A percentile compares a stretch with the other conserved stretches of the same genome.
phyloP scores from a whole-genome alignment of 1,284 basidiomycete genomes.

The Pisolithus thermaeus region DNA sequence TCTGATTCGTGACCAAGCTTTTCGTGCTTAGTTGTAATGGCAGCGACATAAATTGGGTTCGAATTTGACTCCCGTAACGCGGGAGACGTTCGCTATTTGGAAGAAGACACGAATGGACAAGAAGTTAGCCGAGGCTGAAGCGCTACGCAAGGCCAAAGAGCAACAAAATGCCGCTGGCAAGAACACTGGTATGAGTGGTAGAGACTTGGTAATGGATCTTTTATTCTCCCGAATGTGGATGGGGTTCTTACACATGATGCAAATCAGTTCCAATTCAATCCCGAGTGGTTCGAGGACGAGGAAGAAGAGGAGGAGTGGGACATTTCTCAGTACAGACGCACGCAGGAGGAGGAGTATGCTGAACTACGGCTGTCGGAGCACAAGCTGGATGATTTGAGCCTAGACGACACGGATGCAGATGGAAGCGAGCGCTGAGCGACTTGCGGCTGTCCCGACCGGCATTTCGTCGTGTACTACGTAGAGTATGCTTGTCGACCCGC shows the following conservation, averaged over 20 bases:
- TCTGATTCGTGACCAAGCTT: neutral
- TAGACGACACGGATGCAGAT: constrained; percentile 12
- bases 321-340: constrained; percentile 21
- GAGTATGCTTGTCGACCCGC: too few relatives aligned
- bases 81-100: constrained; percentile 90
- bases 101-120: constrained; percentile 91
- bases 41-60: constrained; percentile 91
- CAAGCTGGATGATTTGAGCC: constrained; percentile 7
- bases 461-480: neutral
- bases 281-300: constrained; percentile 89
- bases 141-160: constrained; percentile 80
- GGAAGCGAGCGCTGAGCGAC: neutral
- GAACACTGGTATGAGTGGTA: constrained; percentile 88
- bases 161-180: constrained; percentile 85
- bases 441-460: neutral
- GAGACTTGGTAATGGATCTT: constrained; percentile 72
- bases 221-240: constrained; percentile 6
- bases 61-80: constrained; percentile 94
- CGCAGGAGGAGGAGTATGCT: constrained; percentile 25
- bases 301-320: constrained; percentile 56
- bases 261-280: constrained; percentile 86
- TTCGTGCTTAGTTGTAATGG: constrained; percentile 5
- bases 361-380: constrained; percentile 22
- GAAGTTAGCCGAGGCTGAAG: constrained; percentile 86
- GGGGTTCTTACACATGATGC: neutral